phyloP scores from a whole-genome alignment of 441 rosid species.

The Eruca vesicaria region DNA sequence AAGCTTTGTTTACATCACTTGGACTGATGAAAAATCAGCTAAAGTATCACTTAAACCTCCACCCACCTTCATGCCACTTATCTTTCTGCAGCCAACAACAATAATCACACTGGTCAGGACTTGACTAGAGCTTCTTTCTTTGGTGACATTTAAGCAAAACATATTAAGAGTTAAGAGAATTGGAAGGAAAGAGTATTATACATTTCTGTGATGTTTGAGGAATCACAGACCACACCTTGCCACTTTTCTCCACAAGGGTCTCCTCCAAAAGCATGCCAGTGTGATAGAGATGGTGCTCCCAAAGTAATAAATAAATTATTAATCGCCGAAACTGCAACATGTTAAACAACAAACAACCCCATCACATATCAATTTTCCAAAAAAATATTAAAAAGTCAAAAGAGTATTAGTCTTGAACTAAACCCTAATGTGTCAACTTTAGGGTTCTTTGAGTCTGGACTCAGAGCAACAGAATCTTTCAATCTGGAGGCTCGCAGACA shows the following conservation, averaged over 20 bases:
- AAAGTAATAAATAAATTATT: slow-evolving; percentile 61
- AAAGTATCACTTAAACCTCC: slow-evolving; percentile 56
- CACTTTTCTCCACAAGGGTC: slow-evolving; percentile 91
- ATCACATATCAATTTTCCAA: background rate
- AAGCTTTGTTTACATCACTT: slow-evolving; percentile 56
- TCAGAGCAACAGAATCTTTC: background rate
- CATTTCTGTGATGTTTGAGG: slow-evolving; percentile 74
- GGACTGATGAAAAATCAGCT: slow-evolving; percentile 57
- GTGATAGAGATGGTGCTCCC: slow-evolving; percentile 61
- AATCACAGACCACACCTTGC: slow-evolving; percentile 86
- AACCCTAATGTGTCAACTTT: slow-evolving; percentile 26
- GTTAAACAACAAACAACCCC: background rate
- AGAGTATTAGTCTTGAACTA: background rate
- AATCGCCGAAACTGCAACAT: slow-evolving; percentile 61
- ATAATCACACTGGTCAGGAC: slow-evolving; percentile 27
- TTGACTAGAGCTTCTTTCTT: background rate
- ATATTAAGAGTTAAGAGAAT: background rate
- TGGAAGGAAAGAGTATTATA: slow-evolving; percentile 29
- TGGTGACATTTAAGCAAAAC: slow-evolving; percentile 10
- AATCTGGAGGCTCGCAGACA: background rate
- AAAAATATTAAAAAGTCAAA: background rate
- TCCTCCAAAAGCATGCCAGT: slow-evolving; percentile 84
- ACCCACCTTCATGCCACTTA: slow-evolving; percentile 57
- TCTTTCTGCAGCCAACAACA: slow-evolving; percentile 54
- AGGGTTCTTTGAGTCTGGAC: slow-evolving; percentile 7